Evolutionary conservation across 345 rosid genomes (phyloP).

Genomic region (Pistacia vera): DNA sequence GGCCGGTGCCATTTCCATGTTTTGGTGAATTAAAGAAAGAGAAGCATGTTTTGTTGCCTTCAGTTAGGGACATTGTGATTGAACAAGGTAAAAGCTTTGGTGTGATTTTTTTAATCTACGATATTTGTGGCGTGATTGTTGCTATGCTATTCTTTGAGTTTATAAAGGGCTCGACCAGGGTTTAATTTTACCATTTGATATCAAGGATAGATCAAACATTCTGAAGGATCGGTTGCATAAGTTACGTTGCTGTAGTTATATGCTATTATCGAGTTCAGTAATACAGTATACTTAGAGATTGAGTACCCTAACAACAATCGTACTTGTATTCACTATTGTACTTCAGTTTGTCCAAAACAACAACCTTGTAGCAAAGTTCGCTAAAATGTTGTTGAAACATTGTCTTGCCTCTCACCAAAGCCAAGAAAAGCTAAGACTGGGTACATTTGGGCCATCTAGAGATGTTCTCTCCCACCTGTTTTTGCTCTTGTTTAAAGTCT

Average conservation of each 20-base stretch:
- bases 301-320: neutral
- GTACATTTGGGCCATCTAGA: neutral
- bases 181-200: neutral
- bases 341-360: neutral
- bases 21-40: conserved; percentile 67
- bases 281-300: neutral
- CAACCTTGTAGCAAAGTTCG: neutral
- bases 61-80: conserved; percentile 59
- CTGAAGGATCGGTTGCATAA: neutral
- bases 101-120: neutral
- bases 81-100: conserved; percentile 55
- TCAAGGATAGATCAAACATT: neutral
- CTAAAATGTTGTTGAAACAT: neutral
- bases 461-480: neutral
- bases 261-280: neutral
- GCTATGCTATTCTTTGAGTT: neutral
- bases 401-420: neutral
- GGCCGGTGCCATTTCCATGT: conserved; percentile 66
- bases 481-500: neutral
- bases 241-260: neutral
- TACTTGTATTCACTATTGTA: neutral
- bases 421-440: neutral
- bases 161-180: neutral
- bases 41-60: conserved; percentile 68
- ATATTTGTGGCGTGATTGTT: neutral